These are phyloP conservation scores for Claviceps maximensis DNA, from an alignment of 2,329 filamentous ascomycete genomes.

Conservation along the genomic window DNA sequence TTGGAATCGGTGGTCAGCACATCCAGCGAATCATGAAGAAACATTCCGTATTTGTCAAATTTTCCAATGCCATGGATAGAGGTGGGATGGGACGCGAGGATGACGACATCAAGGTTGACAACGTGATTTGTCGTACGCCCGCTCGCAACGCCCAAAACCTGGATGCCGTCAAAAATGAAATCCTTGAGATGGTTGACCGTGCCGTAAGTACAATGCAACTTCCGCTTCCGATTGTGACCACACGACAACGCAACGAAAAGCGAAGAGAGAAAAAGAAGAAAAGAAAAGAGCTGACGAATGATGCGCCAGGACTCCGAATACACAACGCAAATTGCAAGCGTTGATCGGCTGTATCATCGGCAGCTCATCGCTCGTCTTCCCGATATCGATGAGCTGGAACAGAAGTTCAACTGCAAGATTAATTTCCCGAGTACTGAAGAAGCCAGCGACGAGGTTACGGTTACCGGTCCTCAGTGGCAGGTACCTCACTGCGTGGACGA, in stretches of 20 bases:
- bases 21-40: conserved; percentile 99
- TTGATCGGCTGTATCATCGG: conserved; percentile 90
- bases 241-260: not conserved
- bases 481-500: conserved; percentile 94
- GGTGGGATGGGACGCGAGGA: conserved; percentile 82
- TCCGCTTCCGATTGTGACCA: not conserved
- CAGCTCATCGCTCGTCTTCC: conserved; percentile 78
- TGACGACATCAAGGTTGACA: conserved; percentile 96
- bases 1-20: conserved; percentile 94
- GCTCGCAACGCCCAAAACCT: conserved; percentile 94
- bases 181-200: conserved; percentile 98
- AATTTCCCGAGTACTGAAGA: conserved; percentile 95
- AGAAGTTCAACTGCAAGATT: conserved; percentile 99
- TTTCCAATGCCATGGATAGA: conserved; percentile 97
- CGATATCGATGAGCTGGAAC: conserved; percentile 89
- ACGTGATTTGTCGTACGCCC: conserved; percentile 95
- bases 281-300: not conserved
- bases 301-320: conserved; percentile 72
- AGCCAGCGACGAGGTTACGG: conserved; percentile 89
- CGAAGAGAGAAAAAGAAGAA: not conserved
- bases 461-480: conserved; percentile 95
- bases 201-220: conserved; percentile 41
- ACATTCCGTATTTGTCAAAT: conserved; percentile 98
- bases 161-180: conserved; percentile 95
- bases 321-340: conserved; percentile 82